Conservation (phyloP, 352 stramenopile genomes). For the Globisporangium solare region DNA sequence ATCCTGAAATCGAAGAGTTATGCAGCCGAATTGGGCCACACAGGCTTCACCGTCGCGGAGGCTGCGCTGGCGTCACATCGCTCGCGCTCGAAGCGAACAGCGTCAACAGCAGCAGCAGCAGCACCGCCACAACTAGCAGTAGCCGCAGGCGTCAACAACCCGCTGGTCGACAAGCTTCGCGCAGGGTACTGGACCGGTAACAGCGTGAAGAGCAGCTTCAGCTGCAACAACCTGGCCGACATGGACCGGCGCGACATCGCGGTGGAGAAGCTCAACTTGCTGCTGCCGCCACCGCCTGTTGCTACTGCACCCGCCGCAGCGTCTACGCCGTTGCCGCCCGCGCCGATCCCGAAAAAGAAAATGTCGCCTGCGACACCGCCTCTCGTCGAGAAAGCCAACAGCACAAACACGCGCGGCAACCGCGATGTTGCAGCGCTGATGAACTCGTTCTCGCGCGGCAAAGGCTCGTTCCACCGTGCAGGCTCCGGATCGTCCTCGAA, state of each 20-base stretch:
- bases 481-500: slow-evolving; percentile 16
- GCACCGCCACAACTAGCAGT: slow-evolving; percentile 9
- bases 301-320: not conserved
- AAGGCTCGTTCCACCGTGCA: slow-evolving; percentile 40
- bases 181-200: slow-evolving; percentile 72
- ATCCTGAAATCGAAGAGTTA: slow-evolving; percentile 67
- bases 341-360: slow-evolving; percentile 6
- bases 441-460: slow-evolving; percentile 35
- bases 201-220: slow-evolving; percentile 79
- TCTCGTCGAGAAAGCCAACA: slow-evolving; percentile 26
- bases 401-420: slow-evolving; percentile 39
- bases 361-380: not conserved
- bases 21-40: slow-evolving; percentile 43
- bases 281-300: not conserved
- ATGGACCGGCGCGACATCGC: slow-evolving; percentile 45
- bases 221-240: slow-evolving; percentile 74
- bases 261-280: slow-evolving; percentile 26
- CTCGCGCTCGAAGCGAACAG: slow-evolving; percentile 35
- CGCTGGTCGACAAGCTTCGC: slow-evolving; percentile 40
- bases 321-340: slow-evolving; percentile 1
- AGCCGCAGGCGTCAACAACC: slow-evolving; percentile 15
- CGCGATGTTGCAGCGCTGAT: slow-evolving; percentile 25
- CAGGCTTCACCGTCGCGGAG: slow-evolving; percentile 53
- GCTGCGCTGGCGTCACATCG: slow-evolving; percentile 60
- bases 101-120: not conserved